phyloP scores from a whole-genome alignment of 805 yeast genomes.

The Starmera caribaea region DNA sequence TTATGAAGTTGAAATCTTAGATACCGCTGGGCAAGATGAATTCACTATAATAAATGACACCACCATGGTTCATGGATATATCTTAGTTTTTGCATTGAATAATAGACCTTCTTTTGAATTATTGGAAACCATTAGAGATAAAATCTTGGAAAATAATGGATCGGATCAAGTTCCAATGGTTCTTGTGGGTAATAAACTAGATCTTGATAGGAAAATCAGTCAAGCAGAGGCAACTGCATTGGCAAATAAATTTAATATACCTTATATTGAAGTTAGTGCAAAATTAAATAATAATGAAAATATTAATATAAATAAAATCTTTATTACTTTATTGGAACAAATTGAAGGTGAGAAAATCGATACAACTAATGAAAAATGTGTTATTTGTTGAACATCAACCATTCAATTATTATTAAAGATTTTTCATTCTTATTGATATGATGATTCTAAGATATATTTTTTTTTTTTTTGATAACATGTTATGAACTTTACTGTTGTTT shows the following conservation, averaged over 20 bases:
- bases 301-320: constrained; percentile 54
- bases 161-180: constrained; percentile 67
- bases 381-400: constrained; percentile 25
- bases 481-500: not conserved
- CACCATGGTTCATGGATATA: constrained; percentile 72
- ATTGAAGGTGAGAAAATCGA: constrained; percentile 60
- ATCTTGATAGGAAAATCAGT: constrained; percentile 56
- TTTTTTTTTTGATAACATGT: not conserved
- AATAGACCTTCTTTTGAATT: constrained; percentile 71
- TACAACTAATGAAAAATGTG: constrained; percentile 39
- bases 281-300: constrained; percentile 71
- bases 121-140: constrained; percentile 69
- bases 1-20: constrained; percentile 75
- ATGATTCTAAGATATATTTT: not conserved
- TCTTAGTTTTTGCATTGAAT: constrained; percentile 74
- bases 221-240: constrained; percentile 48
- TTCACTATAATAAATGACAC: constrained; percentile 72
- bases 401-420: not conserved
- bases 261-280: constrained; percentile 78
- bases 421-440: no score
- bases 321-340: constrained; percentile 47
- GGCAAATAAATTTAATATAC: constrained; percentile 58
- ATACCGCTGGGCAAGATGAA: constrained; percentile 93
- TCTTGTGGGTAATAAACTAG: constrained; percentile 69
- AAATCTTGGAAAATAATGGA: constrained; percentile 65